Evolutionary conservation across 2,329 filamentous ascomycete species (phyloP).

Genomic region (Orbilia blumenaviensis): DNA sequence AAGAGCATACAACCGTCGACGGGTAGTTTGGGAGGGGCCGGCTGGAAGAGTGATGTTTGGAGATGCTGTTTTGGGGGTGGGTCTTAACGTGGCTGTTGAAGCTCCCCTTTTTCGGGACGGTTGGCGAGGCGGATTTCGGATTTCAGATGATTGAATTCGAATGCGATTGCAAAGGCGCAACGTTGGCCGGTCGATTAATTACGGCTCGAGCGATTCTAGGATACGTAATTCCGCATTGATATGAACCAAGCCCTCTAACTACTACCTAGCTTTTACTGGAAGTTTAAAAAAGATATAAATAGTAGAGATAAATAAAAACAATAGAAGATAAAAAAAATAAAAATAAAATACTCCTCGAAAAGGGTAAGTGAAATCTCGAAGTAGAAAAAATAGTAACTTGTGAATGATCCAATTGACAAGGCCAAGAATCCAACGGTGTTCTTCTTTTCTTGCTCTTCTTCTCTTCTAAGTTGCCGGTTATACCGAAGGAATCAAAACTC

Average conservation of each 20-base stretch:
- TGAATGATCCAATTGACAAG: too few species aligned
- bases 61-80: constrained; percentile 5
- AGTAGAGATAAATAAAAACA: not conserved
- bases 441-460: too few species aligned
- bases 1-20: not conserved
- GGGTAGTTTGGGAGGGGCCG: not conserved
- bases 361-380: too few species aligned
- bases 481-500: constrained; percentile 11
- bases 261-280: too few species aligned
- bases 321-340: not conserved
- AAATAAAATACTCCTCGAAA: not conserved
- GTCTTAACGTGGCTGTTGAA: constrained; percentile 16
- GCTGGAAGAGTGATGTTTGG: not conserved
- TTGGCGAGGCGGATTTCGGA: not conserved
- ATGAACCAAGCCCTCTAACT: too few species aligned
- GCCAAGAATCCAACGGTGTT: too few species aligned
- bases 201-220: too few species aligned
- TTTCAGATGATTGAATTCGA: too few species aligned
- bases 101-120: not conserved
- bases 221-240: too few species aligned
- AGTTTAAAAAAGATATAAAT: not conserved
- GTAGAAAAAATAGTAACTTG: too few species aligned
- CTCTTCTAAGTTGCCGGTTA: not conserved
- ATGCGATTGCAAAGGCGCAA: not conserved
- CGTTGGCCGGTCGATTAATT: too few species aligned